Percentiles rank a stretch among this genome's conserved stretches.
Conservation (phyloP, 192 early-diverging fungal species). For the Rhizophagus sp. region DNA sequence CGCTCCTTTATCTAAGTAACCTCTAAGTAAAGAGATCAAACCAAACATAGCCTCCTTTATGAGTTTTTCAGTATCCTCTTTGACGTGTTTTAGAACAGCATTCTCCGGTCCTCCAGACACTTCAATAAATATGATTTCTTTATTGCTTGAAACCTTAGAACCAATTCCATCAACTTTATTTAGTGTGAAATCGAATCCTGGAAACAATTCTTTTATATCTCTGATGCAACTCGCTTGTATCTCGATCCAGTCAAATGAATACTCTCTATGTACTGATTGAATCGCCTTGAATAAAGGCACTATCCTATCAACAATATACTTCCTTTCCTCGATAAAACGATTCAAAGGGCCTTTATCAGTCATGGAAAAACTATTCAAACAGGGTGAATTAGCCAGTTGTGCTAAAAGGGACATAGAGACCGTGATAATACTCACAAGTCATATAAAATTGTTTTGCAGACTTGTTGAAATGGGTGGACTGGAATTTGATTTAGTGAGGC, state of each 20-base stretch:
- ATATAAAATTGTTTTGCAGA: slow-evolving; percentile 17
- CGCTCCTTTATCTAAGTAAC: slow-evolving; percentile 18
- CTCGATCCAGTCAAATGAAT: slow-evolving; percentile 29
- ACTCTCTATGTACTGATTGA: slow-evolving; percentile 19
- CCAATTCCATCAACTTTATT: slow-evolving; percentile 30
- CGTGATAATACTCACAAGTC: slow-evolving; percentile 16
- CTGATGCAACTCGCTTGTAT: slow-evolving; percentile 5
- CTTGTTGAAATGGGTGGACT: background rate
- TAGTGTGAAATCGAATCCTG: slow-evolving; percentile 24
- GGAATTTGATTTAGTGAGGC: background rate
- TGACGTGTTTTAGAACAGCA: slow-evolving; percentile 1
- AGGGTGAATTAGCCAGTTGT: slow-evolving; percentile 1
- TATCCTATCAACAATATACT: slow-evolving; percentile 22
- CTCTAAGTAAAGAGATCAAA: slow-evolving; percentile 20
- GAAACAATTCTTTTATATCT: slow-evolving; percentile 9
- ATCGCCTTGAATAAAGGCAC: slow-evolving; percentile 21
- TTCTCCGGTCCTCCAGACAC: slow-evolving; percentile 7
- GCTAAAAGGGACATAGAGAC: background rate
- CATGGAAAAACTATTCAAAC: slow-evolving; percentile 14
- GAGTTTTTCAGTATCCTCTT: slow-evolving; percentile 26
- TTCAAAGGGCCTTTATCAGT: slow-evolving; percentile 15
- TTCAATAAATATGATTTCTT: slow-evolving; percentile 23
- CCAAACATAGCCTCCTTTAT: slow-evolving; percentile 30
- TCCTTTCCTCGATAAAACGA: slow-evolving; percentile 17
- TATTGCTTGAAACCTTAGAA: slow-evolving; percentile 12